These are phyloP conservation scores for Phytopythium oedochilum DNA, from an alignment of 352 stramenopile genomes.

Conservation along the genomic window DNA sequence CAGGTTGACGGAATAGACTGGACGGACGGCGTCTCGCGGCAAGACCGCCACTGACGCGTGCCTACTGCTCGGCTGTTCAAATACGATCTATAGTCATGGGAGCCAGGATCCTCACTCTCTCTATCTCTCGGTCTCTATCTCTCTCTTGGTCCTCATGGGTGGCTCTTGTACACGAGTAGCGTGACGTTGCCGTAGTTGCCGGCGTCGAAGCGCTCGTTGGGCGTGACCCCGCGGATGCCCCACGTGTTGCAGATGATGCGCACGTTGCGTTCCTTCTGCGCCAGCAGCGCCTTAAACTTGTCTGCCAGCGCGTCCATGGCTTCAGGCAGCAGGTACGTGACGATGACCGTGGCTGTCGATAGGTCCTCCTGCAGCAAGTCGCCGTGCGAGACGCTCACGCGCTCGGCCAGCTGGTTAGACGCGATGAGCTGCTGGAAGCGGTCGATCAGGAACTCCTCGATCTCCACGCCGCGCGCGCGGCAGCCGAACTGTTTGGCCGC, in stretches of 20 bases:
- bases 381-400: constrained; percentile 41
- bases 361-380: constrained; percentile 48
- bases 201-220: constrained; percentile 24
- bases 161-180: constrained; percentile 45
- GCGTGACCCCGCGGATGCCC: constrained; percentile 32
- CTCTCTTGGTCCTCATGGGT: neutral
- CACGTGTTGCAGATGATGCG: constrained; percentile 67
- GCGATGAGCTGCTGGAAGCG: constrained; percentile 34
- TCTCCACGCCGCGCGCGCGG: constrained; percentile 47
- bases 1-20: constrained; percentile 3
- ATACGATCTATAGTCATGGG: constrained; percentile 2
- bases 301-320: constrained; percentile 33
- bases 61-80: neutral
- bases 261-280: constrained; percentile 23
- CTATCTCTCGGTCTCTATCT: too few relatives aligned
- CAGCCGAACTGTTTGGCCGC: constrained; percentile 34
- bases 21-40: neutral
- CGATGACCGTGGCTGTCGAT: constrained; percentile 46
- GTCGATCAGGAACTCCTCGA: constrained; percentile 46
- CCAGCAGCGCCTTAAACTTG: constrained; percentile 34
- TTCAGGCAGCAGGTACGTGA: constrained; percentile 54
- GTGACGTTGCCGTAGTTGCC: constrained; percentile 42
- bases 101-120: neutral
- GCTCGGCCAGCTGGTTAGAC: constrained; percentile 27
- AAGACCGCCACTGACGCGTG: too few relatives aligned